Percentiles rank a stretch among this genome's conserved stretches.
These are phyloP conservation scores for Rhodotorula glutinis DNA, from an alignment of 1,284 basidiomycete species.

Conservation along the genomic window DNA sequence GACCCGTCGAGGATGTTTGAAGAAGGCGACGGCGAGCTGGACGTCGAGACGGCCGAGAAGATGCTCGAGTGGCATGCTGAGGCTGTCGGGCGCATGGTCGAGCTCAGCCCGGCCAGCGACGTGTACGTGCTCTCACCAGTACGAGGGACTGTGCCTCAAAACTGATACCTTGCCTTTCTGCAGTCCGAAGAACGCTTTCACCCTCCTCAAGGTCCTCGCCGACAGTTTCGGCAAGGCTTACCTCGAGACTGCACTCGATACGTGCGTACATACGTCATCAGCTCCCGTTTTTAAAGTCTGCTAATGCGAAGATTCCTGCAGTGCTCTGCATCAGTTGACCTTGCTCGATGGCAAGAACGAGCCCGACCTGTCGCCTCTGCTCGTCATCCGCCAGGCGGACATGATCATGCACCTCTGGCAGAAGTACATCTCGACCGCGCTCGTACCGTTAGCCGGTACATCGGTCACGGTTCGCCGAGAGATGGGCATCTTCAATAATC, in stretches of 20 bases:
- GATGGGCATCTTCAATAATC: constrained; percentile 90
- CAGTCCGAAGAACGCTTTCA: constrained; percentile 86
- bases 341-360: constrained; percentile 69
- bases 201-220: constrained; percentile 78
- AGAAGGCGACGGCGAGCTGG: constrained; percentile 77
- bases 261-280: constrained; percentile 63
- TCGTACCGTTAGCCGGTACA: constrained; percentile 80
- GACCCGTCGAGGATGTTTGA: constrained; percentile 38
- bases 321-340: constrained; percentile 69
- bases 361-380: constrained; percentile 70
- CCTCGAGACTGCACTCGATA: constrained; percentile 86
- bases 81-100: constrained; percentile 84
- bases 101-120: constrained; percentile 73
- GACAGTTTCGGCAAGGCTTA: constrained; percentile 84
- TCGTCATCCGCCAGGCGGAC: constrained; percentile 72
- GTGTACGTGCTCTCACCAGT: constrained; percentile 62
- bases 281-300: background rate
- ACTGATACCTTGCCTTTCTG: background rate
- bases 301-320: constrained; percentile 45
- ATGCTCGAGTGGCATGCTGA: constrained; percentile 97
- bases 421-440: constrained; percentile 85
- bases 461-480: constrained; percentile 86
- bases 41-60: constrained; percentile 71
- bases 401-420: constrained; percentile 95
- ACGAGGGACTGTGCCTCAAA: too few relatives aligned